Conservation (phyloP, 1,284 basidiomycete species). For the Uromyces viciae-fabae region DNA sequence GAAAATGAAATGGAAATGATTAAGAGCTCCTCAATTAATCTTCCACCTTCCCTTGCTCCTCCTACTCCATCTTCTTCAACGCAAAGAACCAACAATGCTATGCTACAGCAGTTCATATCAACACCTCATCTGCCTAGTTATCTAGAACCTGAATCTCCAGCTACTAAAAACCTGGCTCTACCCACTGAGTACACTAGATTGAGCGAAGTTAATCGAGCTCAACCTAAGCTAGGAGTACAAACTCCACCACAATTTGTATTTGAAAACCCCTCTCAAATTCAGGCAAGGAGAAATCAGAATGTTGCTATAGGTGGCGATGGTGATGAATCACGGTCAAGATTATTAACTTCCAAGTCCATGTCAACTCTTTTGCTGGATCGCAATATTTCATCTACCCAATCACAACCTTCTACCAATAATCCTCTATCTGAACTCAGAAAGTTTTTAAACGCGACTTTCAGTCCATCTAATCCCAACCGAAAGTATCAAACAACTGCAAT, state of each 20-base stretch:
- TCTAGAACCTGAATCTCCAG: background rate
- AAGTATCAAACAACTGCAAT: background rate
- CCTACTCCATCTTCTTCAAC: background rate
- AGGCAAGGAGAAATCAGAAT: background rate
- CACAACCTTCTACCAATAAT: background rate
- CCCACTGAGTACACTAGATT: conserved; percentile 12
- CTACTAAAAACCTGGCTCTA: background rate
- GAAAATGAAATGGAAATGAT: too few relatives aligned
- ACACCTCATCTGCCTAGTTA: conserved; percentile 20
- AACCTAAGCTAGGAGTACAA: background rate
- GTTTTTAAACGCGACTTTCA: conserved; percentile 14
- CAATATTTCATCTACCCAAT: background rate
- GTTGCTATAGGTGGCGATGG: background rate
- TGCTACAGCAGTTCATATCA: background rate
- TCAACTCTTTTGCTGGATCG: background rate
- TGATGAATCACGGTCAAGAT: background rate
- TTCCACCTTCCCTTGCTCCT: background rate
- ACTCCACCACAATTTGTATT: conserved; percentile 32
- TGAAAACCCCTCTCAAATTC: conserved; percentile 18
- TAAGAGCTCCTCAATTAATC: background rate
- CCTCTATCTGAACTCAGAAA: background rate
- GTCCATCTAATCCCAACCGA: background rate
- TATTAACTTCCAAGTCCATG: background rate
- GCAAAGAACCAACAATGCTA: background rate
- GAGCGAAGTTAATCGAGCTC: conserved; percentile 5